A percentile compares a stretch with the other conserved stretches of the same genome.
Evolutionary conservation across 352 stramenopile species (phyloP).

Genomic region (Peronospora destructor): DNA sequence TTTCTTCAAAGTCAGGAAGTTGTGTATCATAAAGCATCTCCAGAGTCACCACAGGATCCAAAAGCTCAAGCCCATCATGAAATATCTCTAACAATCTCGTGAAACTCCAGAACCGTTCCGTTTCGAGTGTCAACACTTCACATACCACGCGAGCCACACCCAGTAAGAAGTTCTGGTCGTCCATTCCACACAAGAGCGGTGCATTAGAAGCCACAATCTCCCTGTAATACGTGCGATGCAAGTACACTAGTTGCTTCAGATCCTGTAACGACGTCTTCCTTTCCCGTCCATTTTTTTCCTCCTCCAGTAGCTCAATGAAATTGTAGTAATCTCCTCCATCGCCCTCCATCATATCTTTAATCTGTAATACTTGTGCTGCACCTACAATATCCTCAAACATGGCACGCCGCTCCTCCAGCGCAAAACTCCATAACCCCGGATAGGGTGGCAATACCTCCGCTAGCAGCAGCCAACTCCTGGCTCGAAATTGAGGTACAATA

Average conservation of each 20-base stretch:
- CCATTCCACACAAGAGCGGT: slow-evolving; percentile 31
- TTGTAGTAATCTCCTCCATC: slow-evolving; percentile 20
- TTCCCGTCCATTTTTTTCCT: slow-evolving; percentile 1
- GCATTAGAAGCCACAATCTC: slow-evolving; percentile 27
- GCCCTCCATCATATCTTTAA: slow-evolving; percentile 13
- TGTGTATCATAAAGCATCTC: slow-evolving; percentile 34
- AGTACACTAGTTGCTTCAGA: slow-evolving; percentile 26
- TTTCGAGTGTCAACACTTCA: slow-evolving; percentile 31
- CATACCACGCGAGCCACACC: slow-evolving; percentile 33
- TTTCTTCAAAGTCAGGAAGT: slow-evolving; percentile 44
- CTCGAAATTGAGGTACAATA: slow-evolving; percentile 46
- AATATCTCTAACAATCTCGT: slow-evolving; percentile 52
- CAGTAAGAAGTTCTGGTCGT: slow-evolving; percentile 32
- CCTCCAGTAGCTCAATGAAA: slow-evolving; percentile 21
- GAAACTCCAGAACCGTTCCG: slow-evolving; percentile 72
- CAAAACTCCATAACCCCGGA: slow-evolving; percentile 56
- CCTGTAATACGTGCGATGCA: slow-evolving; percentile 42
- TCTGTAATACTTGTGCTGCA: slow-evolving; percentile 44
- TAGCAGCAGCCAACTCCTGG: slow-evolving; percentile 55
- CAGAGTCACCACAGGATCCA: slow-evolving; percentile 36
- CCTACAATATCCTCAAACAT: slow-evolving; percentile 68
- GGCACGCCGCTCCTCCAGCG: slow-evolving; percentile 32
- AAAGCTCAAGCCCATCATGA: slow-evolving; percentile 37
- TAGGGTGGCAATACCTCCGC: slow-evolving; percentile 47
- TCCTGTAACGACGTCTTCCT: slow-evolving; percentile 12